Percentiles rank a stretch among this genome's conserved stretches.
These are phyloP conservation scores for Colletotrichum magnum DNA, from an alignment of 2,329 filamentous ascomycete genomes.

Conservation along the genomic window DNA sequence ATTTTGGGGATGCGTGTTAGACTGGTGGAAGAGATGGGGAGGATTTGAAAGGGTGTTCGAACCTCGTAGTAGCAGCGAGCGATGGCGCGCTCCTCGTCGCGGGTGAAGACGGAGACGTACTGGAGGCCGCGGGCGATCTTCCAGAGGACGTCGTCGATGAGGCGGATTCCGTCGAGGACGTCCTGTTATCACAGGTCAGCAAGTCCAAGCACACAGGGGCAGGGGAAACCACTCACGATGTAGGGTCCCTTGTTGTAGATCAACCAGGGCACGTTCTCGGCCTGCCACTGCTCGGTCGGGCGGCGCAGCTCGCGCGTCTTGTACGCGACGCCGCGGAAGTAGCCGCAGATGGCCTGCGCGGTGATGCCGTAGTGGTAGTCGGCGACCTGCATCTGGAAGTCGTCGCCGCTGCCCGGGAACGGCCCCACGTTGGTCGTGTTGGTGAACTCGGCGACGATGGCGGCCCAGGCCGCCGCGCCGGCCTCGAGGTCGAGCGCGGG, in stretches of 20 bases:
- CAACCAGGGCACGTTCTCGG: constrained; percentile 40
- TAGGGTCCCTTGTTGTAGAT: constrained; percentile 37
- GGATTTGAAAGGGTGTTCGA: not conserved
- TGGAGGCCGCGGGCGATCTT: constrained; percentile 14
- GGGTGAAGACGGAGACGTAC: constrained; percentile 19
- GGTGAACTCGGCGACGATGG: constrained; percentile 2
- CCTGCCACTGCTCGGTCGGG: constrained; percentile 22
- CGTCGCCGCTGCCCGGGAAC: not conserved
- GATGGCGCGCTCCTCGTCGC: constrained; percentile 28
- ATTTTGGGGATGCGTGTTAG: not conserved
- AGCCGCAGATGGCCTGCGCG: constrained; percentile 11
- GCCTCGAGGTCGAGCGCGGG: not conserved
- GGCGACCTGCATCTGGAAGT: not conserved
- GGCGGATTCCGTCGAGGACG: constrained; percentile 36
- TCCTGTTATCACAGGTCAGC: constrained; percentile 9
- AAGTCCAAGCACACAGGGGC: not conserved
- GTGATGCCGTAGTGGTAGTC: constrained; percentile 31
- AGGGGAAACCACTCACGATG: not conserved
- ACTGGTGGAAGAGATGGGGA: too few relatives aligned
- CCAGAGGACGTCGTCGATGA: constrained; percentile 32
- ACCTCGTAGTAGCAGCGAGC: constrained; percentile 30
- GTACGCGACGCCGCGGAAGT: constrained; percentile 23
- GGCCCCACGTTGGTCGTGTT: not conserved
- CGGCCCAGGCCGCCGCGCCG: constrained; percentile 14
- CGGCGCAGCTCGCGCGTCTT: constrained; percentile 27